phyloP scores from a whole-genome alignment of 2,329 filamentous ascomycete species.

The Trichoderma gracile region DNA sequence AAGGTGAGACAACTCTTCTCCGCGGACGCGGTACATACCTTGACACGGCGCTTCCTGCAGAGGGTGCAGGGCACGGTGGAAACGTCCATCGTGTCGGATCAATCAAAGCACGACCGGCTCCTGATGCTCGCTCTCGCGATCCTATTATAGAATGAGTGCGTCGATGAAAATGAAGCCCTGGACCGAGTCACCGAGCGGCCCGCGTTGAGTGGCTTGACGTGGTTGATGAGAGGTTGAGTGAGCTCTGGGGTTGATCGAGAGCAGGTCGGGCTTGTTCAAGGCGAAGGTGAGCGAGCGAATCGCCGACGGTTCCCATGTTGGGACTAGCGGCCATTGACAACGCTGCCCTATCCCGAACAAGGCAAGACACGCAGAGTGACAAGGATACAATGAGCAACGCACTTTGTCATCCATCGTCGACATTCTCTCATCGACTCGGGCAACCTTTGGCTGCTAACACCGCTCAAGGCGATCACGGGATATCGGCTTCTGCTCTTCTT shows the following conservation, averaged over 20 bases:
- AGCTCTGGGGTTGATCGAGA: constrained; percentile 2
- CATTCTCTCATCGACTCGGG: not conserved
- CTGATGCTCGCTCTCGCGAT: constrained; percentile 12
- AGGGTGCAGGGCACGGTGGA: constrained; percentile 28
- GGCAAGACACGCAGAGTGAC: not conserved
- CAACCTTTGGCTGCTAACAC: not conserved
- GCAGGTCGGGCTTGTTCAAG: not conserved
- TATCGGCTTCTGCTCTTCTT: not conserved
- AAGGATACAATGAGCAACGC: not conserved
- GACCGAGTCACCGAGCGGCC: constrained; percentile 16
- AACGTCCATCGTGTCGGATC: constrained; percentile 17
- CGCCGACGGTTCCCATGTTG: constrained; percentile 8
- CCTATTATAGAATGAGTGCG: constrained; percentile 18
- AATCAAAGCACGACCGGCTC: not conserved
- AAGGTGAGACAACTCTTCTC: not conserved
- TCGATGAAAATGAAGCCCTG: constrained; percentile 9
- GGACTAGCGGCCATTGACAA: not conserved
- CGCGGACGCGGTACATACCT: constrained; percentile 24
- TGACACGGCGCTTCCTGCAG: constrained; percentile 29
- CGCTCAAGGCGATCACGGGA: not conserved
- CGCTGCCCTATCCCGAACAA: not conserved
- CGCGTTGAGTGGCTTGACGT: constrained; percentile 19
- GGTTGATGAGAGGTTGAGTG: constrained; percentile 13
- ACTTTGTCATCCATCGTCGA: not conserved
- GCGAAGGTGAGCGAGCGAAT: constrained; percentile 1